Conservation (phyloP, 805 yeast species). For the Candida schatavii region DNA sequence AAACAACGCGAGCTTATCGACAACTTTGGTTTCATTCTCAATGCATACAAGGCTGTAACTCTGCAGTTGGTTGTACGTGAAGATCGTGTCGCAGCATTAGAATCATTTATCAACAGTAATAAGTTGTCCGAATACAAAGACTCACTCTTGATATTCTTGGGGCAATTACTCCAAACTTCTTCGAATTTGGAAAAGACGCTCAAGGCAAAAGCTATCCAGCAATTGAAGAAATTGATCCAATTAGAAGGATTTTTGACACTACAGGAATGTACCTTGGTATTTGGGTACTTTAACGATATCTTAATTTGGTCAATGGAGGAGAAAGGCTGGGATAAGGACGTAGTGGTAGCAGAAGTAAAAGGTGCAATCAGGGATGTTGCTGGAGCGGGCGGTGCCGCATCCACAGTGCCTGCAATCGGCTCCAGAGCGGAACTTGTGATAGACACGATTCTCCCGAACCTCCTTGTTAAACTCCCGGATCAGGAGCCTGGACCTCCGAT, state of each 20-base stretch:
- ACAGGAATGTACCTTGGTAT: slow-evolving; percentile 59
- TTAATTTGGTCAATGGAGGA: slow-evolving; percentile 41
- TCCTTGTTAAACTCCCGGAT: slow-evolving; percentile 16
- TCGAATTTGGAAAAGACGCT: slow-evolving; percentile 69
- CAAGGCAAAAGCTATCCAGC: slow-evolving; percentile 62
- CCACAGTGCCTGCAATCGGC: slow-evolving; percentile 7
- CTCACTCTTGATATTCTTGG: slow-evolving; percentile 60
- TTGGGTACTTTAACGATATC: slow-evolving; percentile 64
- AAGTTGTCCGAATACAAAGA: slow-evolving; percentile 55
- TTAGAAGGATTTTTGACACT: slow-evolving; percentile 46
- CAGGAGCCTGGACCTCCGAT: slow-evolving; percentile 21
- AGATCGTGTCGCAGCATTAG: not conserved
- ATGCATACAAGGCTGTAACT: slow-evolving; percentile 34
- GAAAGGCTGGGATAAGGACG: slow-evolving; percentile 36
- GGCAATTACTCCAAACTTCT: slow-evolving; percentile 66
- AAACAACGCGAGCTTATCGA: slow-evolving; percentile 60
- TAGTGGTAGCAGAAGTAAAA: slow-evolving; percentile 52
- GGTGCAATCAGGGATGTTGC: slow-evolving; percentile 52
- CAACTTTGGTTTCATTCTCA: slow-evolving; percentile 57
- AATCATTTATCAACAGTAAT: slow-evolving; percentile 20
- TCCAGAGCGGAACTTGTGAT: slow-evolving; percentile 10
- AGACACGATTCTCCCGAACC: slow-evolving; percentile 28
- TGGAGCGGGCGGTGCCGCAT: slow-evolving; percentile 11
- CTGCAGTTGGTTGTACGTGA: slow-evolving; percentile 11
- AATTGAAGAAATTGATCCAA: slow-evolving; percentile 55